Base-by-base conservation (phyloP, 1,284 basidiomycete genomes). In the Mycena citricolor region DNA sequence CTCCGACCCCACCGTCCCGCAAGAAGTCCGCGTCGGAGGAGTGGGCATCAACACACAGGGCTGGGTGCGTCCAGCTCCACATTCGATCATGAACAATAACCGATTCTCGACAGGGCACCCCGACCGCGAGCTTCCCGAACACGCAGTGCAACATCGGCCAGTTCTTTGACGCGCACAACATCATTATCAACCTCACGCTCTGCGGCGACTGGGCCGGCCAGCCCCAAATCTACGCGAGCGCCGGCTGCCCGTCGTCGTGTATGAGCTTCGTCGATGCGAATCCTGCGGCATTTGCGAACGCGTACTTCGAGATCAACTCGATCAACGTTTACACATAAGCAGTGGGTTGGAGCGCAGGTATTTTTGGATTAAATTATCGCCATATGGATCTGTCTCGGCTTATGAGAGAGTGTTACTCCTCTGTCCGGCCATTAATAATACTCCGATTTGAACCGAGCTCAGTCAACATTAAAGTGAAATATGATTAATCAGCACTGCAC, bases 121-220 rank as follows among this genome's bases (percentile, higher is more conserved):
- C 81, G 2, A 54, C 58, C 13, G 81, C 81, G 4, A 67, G 69
- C 54, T 83, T 83, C 66, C 77, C 81, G 5, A 70, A 66, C 54
- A 74, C 68, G 5, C 59, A 62, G 26, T 82, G 79, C 58, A 64
- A 76, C 38, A 70, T 82, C 39, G 60, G 58, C 22, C 66, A 64
- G 3, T 67, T 76, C 39, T 81, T 85, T 57, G 74, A 72, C 8
- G 60, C 71, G 6, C 72, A 83, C 54, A 78, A 79, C 44, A 81
- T 83, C 51, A 69, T 83, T 33, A 80, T 84, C 59, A 79, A 83
- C 55, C 56, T 74, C 49, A 70, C 66, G 19, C 63, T 71, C 50
- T 70, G 76, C 52, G 79, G 79, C 21, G 77, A 79, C 51, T 82
- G 74, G 75, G 81, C 80, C 20, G 80, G 78, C 23, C 37, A 46